Percentiles rank a stretch among this genome's conserved stretches.
Evolutionary conservation across 2,329 filamentous ascomycete species (phyloP).

Genomic region (Scytalidium sp.): DNA sequence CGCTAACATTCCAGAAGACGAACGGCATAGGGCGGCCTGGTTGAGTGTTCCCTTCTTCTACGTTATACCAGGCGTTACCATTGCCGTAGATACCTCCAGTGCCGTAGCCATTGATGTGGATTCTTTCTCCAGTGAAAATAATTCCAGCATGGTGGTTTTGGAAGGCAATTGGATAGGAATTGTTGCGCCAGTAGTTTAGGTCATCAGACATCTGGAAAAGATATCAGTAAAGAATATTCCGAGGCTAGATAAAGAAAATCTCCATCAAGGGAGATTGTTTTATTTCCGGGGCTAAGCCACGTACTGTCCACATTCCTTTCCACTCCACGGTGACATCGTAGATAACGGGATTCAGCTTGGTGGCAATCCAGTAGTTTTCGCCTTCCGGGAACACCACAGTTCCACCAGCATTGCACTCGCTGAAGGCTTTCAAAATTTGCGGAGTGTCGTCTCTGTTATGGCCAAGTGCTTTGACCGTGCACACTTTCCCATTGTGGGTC

Average conservation of each 20-base stretch:
- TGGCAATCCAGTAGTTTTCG: slow-evolving; percentile 48
- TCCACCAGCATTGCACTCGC: slow-evolving; percentile 44
- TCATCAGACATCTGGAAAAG: slow-evolving; percentile 42
- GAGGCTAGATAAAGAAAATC: background rate
- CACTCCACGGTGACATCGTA: slow-evolving; percentile 49
- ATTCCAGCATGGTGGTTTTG: slow-evolving; percentile 55
- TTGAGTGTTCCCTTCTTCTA: slow-evolving; percentile 41
- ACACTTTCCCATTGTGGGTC: slow-evolving; percentile 21
- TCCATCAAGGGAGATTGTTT: background rate
- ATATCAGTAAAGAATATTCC: background rate
- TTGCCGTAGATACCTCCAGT: slow-evolving; percentile 54
- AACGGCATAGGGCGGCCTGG: slow-evolving; percentile 55
- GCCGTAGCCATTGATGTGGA: slow-evolving; percentile 47
- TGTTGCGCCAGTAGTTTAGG: slow-evolving; percentile 51
- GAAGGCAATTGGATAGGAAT: slow-evolving; percentile 49
- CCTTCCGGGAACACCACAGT: slow-evolving; percentile 47
- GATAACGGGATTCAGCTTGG: slow-evolving; percentile 45
- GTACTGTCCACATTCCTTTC: slow-evolving; percentile 47
- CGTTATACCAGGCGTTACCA: slow-evolving; percentile 51
- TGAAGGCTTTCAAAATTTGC: slow-evolving; percentile 48
- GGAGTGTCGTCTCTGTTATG: slow-evolving; percentile 46
- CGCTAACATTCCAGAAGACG: slow-evolving; percentile 55
- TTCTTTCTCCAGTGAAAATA: slow-evolving; percentile 45
- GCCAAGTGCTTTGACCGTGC: slow-evolving; percentile 37
- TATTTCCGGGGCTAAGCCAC: slow-evolving; percentile 5